Evolutionary conservation across 345 rosid genomes (phyloP), one percentile per base, ranked within the genome.

Genomic region (Dipteronia sinensis): DNA sequence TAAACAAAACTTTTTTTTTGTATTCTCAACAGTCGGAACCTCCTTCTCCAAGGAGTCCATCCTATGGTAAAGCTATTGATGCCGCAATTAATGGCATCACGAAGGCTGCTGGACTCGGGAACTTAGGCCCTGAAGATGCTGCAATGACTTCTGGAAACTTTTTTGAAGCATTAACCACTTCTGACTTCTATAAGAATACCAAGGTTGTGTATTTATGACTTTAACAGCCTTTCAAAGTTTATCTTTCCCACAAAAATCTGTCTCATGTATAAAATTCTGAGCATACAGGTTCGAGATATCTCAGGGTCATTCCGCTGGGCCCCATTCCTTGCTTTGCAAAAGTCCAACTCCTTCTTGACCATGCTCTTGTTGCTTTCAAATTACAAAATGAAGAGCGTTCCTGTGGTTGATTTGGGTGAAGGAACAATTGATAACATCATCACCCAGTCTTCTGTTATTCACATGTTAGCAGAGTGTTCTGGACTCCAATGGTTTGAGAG

Each of bases 301-400:
- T 91, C 94, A 47, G 99, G 99, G 49, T 91, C 98, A 68, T 97
- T 94, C 86, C 89, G 98, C 51, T 97, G 98, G 99, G 98, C 98
- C n/a, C 99, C 99, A 0, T 97, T 97, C 86, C 96, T 97, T 62
- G 99, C 98, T 62, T 82, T 97, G 80, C 98, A 93, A 83, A 87
- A 86, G 73, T 91, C 92, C 2, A 95, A 97, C 89, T 90, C 98
- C 74, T 97, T 94, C 74, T 81, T 97, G 84, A 93, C 99, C 65
- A 97, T 97, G 99, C 81, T 97, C 46, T 80, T 97, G 68, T 82
- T 97, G 82, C 98, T 97, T 40, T 97, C 99, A 5, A 97, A 94
- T 78, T 97, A 97, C 86, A 94, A 94, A 83, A 97, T 97, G 99
- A 97, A 97, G 89, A 94, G 99, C 82, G 74, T 97, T 78, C 98